Evolutionary conservation across 352 stramenopile genomes (phyloP).

Genomic region (Pythium aphanidermatum): DNA sequence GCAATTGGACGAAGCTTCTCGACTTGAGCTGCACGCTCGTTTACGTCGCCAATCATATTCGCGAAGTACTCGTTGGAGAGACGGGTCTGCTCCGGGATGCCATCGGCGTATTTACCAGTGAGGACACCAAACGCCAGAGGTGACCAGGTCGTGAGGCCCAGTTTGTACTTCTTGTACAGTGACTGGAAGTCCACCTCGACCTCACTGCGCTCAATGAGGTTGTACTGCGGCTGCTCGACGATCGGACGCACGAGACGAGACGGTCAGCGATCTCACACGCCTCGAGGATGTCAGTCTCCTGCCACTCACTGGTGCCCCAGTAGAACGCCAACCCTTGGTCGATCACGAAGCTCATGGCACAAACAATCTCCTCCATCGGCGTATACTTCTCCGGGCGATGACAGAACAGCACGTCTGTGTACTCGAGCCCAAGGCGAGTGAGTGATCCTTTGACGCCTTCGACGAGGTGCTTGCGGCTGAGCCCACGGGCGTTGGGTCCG

Average conservation of each 20-base stretch:
- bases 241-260: constrained; percentile 18
- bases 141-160: constrained; percentile 37
- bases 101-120: constrained; percentile 52
- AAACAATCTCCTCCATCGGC: constrained; percentile 32
- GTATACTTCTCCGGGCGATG: constrained; percentile 15
- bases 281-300: constrained; percentile 32
- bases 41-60: constrained; percentile 1
- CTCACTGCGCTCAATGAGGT: constrained; percentile 37
- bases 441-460: constrained; percentile 16
- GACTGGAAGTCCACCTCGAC: constrained; percentile 46
- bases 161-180: constrained; percentile 49
- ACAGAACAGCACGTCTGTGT: constrained; percentile 24
- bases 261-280: constrained; percentile 21
- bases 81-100: constrained; percentile 20
- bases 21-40: constrained; percentile 16
- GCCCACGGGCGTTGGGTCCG: background rate
- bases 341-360: constrained; percentile 37
- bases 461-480: constrained; percentile 17
- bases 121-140: constrained; percentile 37
- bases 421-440: constrained; percentile 13
- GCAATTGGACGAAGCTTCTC: constrained; percentile 30
- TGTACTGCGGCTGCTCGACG: constrained; percentile 54
- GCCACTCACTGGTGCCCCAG: constrained; percentile 43
- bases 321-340: constrained; percentile 27
- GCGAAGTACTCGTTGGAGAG: constrained; percentile 15